phyloP scores from a whole-genome alignment of 2,329 filamentous ascomycete genomes.

The Aureobasidium uvarum region DNA sequence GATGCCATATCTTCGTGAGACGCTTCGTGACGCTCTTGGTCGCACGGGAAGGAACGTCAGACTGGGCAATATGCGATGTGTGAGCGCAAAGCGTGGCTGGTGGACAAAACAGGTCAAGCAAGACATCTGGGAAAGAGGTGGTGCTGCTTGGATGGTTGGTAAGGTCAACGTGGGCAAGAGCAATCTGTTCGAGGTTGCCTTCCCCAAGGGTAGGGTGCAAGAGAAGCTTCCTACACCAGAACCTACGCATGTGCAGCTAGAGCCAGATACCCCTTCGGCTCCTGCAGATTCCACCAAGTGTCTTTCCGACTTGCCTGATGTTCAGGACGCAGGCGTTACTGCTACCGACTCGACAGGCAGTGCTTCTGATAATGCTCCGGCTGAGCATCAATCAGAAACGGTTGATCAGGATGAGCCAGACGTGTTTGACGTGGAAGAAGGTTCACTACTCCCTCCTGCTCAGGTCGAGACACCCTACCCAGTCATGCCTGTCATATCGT shows the following conservation, averaged over 20 bases:
- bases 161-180: conserved; percentile 98
- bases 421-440: conserved; percentile 33
- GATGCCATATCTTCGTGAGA: conserved; percentile 79
- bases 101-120: conserved; percentile 87
- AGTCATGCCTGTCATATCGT: conserved; percentile 79
- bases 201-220: conserved; percentile 63
- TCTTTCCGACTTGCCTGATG: neutral
- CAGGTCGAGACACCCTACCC: conserved; percentile 74
- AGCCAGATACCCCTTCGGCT: neutral
- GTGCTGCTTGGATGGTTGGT: conserved; percentile 93
- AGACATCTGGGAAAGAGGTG: conserved; percentile 77
- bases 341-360: neutral
- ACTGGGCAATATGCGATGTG: conserved; percentile 82
- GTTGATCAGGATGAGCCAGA: conserved; percentile 22
- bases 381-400: neutral
- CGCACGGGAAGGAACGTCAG: conserved; percentile 65
- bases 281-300: neutral
- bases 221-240: conserved; percentile 29
- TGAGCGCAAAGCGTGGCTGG: conserved; percentile 84
- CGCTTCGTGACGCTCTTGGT: conserved; percentile 74
- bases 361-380: neutral
- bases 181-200: conserved; percentile 80
- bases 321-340: neutral
- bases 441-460: conserved; percentile 68
- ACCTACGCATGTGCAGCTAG: neutral